These are phyloP conservation scores for Telfairia occidentalis DNA, from an alignment of 331 rosid genomes.

Conservation along the genomic window DNA sequence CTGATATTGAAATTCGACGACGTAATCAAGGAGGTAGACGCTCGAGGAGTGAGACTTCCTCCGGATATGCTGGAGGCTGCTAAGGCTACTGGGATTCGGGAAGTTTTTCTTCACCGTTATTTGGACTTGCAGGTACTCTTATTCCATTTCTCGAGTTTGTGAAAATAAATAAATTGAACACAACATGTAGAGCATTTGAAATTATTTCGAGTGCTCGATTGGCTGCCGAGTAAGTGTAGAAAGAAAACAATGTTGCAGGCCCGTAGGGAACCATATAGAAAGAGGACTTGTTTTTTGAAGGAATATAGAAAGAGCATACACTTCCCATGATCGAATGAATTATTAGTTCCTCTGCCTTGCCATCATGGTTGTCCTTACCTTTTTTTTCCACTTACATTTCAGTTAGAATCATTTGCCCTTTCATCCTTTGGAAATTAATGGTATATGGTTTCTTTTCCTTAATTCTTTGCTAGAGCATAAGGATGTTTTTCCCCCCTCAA, in stretches of 20 bases:
- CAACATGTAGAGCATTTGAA: neutral
- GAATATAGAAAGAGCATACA: no score
- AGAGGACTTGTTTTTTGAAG: no score
- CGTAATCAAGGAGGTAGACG: conserved; percentile 48
- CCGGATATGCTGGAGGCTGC: conserved; percentile 61
- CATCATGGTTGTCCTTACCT: neutral
- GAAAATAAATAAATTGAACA: neutral
- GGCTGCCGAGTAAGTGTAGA: neutral
- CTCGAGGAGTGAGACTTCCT: conserved; percentile 47
- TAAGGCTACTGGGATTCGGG: conserved; percentile 43
- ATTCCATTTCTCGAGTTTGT: neutral
- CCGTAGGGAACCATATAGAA: neutral
- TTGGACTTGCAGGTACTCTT: conserved; percentile 47
- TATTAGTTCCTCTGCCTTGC: neutral
- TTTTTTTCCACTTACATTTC: neutral
- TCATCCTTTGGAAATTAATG: neutral
- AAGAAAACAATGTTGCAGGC: neutral
- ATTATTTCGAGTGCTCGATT: neutral
- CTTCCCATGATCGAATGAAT: neutral
- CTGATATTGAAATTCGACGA: conserved; percentile 48
- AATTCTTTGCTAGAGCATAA: neutral
- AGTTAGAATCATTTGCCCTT: neutral
- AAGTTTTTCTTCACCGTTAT: conserved; percentile 52
- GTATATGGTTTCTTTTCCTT: neutral
- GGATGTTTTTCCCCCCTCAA: neutral